Conservation (phyloP, 2,329 filamentous ascomycete species). For the Beauveria bassiana region DNA sequence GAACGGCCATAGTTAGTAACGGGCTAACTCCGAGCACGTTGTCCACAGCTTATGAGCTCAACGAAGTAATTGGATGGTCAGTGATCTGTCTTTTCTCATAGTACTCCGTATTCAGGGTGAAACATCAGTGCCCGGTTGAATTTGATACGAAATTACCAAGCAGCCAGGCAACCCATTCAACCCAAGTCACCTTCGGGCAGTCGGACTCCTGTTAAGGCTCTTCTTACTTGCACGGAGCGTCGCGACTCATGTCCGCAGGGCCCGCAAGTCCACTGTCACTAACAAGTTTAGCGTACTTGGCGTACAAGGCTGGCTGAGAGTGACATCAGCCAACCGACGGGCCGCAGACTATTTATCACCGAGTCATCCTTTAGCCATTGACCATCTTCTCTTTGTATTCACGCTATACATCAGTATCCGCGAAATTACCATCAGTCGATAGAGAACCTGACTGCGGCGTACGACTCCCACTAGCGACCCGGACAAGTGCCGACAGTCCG, state of each 20-base stretch:
- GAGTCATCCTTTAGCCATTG: background rate
- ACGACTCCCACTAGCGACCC: background rate
- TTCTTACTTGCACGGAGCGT: background rate
- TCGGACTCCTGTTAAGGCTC: background rate
- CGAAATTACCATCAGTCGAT: background rate
- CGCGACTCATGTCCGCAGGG: conserved; percentile 3
- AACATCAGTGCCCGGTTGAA: background rate
- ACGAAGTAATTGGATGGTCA: no score
- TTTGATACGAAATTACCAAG: background rate
- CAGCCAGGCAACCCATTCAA: no score
- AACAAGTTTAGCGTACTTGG: background rate
- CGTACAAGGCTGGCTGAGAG: conserved; percentile 15
- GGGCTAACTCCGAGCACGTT: background rate
- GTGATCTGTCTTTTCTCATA: no score
- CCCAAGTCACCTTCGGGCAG: background rate
- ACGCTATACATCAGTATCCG: no score
- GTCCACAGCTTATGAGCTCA: background rate
- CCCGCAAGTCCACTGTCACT: conserved; percentile 3
- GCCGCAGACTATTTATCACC: background rate
- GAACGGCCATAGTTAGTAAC: no score
- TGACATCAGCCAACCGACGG: conserved; percentile 15
- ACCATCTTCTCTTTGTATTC: background rate
- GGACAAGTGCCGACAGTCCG: background rate
- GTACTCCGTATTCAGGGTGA: no score
- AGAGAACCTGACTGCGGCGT: background rate